Conservation (phyloP, 1,139 yeast species). For the Torulaspora pretoriensis region DNA sequence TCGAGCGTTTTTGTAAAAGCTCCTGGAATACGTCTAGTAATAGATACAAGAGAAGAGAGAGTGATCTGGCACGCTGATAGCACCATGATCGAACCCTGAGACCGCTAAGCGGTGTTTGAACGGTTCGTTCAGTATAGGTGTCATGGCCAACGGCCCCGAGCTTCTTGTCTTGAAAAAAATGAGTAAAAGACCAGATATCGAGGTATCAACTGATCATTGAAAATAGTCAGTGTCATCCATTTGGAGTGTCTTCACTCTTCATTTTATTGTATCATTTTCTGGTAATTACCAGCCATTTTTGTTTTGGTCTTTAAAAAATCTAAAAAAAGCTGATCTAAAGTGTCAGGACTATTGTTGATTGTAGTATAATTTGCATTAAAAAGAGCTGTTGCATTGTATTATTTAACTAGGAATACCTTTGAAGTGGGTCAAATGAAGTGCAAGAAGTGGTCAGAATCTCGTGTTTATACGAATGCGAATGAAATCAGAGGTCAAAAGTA, state of each 20-base stretch:
- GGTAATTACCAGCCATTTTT: not conserved
- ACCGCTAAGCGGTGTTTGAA: not conserved
- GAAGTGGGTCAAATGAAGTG: slow-evolving; percentile 26
- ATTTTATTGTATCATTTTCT: not conserved
- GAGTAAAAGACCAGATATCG: not conserved
- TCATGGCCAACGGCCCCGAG: not conserved
- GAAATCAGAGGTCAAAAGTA: slow-evolving; percentile 73
- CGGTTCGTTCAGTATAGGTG: not conserved
- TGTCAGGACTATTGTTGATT: not conserved
- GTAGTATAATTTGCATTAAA: not conserved
- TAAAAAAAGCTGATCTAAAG: not conserved
- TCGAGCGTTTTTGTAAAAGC: no score
- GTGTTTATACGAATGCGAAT: slow-evolving; percentile 86
- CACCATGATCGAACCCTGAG: not conserved
- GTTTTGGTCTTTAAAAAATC: not conserved
- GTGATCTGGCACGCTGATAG: not conserved
- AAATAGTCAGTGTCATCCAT: not conserved
- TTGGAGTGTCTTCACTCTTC: not conserved
- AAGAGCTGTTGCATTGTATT: slow-evolving; percentile 1
- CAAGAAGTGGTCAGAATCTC: slow-evolving; percentile 56
- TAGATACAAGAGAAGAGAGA: no score
- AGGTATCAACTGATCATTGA: not conserved
- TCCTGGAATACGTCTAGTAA: no score
- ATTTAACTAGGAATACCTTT: not conserved
- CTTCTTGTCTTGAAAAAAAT: not conserved